Base-by-base conservation (phyloP, 768 basidiomycete species). In the Roridomyces roridus region DNA sequence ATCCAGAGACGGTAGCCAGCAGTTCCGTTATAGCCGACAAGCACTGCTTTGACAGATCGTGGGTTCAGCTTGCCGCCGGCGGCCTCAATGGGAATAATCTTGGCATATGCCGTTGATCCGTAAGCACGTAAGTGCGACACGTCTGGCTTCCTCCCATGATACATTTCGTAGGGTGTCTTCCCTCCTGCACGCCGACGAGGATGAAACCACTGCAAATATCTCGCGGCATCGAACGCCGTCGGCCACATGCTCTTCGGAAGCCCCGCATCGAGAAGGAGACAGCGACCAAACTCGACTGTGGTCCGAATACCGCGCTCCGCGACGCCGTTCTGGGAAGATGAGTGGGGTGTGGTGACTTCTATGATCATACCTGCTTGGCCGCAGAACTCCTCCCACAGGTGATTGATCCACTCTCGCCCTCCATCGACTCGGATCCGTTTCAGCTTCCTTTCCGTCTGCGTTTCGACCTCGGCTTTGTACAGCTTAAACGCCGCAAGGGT, bases 41-140 rank as follows among this genome's bases (percentile, higher is more conserved):
- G 12, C 7, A 46, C 41, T 17, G 52, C 59, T 37, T 65, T 66
- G 18, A 67, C 25, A 0, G 67, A 68, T 24, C 57, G 51, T 12
- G 40, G 40, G 42, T 44, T 44, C 2, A 52, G 34, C 23, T 52
- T 51, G 63, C 61, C 35, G 46, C 57, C 11, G 66, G 69, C 41
- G 1, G 25, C 51, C 21, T 42, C 14, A 35, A 52, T 43, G 15
- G 40, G 41, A 20, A 43, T 40, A 15, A 72, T 64, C 47, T 69
- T 68, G 12, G 64, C 70, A 39, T 67, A 74, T 5, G 67, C 71
- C 1, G 47, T 57, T 34, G 69, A 73, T 21, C 77, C 72, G 43
- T 72, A 75, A 5, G 65, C 67, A 1, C 65, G 62, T 0, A 77
- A 50, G 43, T 72, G 65, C 0, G 68, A 58, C 0, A 78, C 46